phyloP scores from a whole-genome alignment of 2,329 filamentous ascomycete genomes.

The Colletotrichum musicola region DNA sequence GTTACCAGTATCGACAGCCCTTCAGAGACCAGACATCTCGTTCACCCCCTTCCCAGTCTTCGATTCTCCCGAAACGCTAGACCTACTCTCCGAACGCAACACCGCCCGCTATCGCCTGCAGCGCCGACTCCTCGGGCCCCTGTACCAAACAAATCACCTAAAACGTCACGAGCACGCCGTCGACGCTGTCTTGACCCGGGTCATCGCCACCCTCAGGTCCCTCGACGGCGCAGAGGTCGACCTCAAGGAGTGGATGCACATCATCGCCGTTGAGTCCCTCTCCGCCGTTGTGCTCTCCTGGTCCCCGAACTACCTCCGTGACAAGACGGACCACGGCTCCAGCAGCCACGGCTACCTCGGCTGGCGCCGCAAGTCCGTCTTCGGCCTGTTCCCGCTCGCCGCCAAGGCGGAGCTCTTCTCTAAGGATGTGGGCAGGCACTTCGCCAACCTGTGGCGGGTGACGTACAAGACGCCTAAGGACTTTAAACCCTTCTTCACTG shows the following conservation, averaged over 20 bases:
- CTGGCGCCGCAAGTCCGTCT: conserved; percentile 66
- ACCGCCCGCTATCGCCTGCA: conserved; percentile 61
- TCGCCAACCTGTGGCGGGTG: conserved; percentile 59
- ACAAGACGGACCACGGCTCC: conserved; percentile 59
- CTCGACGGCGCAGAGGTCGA: conserved; percentile 58
- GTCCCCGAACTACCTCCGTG: conserved; percentile 62
- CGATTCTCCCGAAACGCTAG: conserved; percentile 57
- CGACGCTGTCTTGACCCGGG: conserved; percentile 54
- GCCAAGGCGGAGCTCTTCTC: conserved; percentile 55
- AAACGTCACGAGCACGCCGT: conserved; percentile 56
- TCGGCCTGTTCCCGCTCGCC: conserved; percentile 61
- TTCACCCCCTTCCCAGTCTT: conserved; percentile 47
- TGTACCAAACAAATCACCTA: conserved; percentile 59
- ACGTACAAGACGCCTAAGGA: conserved; percentile 57
- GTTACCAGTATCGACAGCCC: conserved; percentile 57
- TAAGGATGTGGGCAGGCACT: conserved; percentile 52
- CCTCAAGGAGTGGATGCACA: conserved; percentile 69
- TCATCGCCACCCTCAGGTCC: conserved; percentile 50
- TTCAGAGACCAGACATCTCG: conserved; percentile 58
- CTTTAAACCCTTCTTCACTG: conserved; percentile 64
- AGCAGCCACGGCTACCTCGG: conserved; percentile 62
- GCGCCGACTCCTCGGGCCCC: conserved; percentile 61
- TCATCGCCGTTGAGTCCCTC: conserved; percentile 65
- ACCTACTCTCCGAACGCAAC: conserved; percentile 64
- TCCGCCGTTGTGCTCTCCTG: conserved; percentile 63